These are phyloP conservation scores for Calonectria multiphialidica DNA, from an alignment of 2,329 filamentous ascomycete genomes.

Conservation along the genomic window DNA sequence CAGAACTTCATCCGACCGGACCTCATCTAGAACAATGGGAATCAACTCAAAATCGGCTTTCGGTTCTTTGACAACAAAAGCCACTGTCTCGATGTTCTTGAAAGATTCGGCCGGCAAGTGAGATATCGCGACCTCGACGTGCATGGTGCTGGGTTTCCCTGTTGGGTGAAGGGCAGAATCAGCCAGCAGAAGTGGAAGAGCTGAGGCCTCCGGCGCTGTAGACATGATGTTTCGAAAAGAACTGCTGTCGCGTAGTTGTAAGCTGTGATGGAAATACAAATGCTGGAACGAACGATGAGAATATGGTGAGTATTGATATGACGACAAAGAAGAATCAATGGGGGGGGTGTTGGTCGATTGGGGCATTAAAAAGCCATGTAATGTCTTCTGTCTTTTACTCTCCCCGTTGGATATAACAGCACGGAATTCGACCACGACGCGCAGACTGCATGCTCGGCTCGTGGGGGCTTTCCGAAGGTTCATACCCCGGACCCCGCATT, in stretches of 20 bases:
- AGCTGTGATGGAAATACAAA: too few species aligned
- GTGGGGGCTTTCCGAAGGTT: not conserved
- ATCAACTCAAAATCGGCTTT: constrained; percentile 20
- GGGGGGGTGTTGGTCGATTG: too few species aligned
- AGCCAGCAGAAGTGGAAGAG: not conserved
- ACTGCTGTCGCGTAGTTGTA: too few species aligned
- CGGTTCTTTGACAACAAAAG: constrained; percentile 18
- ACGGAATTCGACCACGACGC: not conserved
- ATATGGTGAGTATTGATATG: too few species aligned
- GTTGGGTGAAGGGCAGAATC: not conserved
- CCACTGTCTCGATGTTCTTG: constrained; percentile 16
- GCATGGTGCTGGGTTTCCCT: not conserved
- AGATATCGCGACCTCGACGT: not conserved
- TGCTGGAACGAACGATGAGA: too few species aligned
- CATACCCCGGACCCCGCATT: not conserved
- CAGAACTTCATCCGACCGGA: constrained; percentile 21
- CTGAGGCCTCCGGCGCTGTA: not conserved
- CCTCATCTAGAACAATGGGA: constrained; percentile 20
- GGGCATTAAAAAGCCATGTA: too few species aligned
- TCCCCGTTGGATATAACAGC: not conserved
- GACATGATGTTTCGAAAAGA: too few species aligned
- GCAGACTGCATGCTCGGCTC: not conserved
- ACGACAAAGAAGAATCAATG: too few species aligned
- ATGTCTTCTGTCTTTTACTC: not conserved
- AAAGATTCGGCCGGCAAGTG: not conserved